Evolutionary conservation across 2,329 filamentous ascomycete species (phyloP).

Genomic region (Claviceps paspali): DNA sequence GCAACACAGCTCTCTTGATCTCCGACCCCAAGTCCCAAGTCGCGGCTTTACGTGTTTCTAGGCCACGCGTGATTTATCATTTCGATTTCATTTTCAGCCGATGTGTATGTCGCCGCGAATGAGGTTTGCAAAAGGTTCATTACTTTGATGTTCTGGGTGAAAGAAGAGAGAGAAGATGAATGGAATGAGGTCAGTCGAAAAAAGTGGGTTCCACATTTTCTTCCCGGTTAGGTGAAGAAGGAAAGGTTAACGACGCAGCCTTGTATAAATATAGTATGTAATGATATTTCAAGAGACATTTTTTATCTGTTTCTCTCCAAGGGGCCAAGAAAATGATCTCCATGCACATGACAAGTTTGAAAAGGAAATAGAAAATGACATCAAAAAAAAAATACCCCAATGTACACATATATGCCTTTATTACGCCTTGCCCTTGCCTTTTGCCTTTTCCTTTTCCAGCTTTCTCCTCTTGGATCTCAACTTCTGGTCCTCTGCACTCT

Average conservation of each 20-base stretch:
- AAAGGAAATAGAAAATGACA: not conserved
- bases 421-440: slow-evolving; percentile 20
- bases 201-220: not conserved
- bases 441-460: slow-evolving; percentile 52
- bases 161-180: not conserved
- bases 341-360: too few species aligned
- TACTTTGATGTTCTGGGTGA: not conserved
- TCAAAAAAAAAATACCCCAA: not conserved
- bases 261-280: too few species aligned
- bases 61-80: too few species aligned
- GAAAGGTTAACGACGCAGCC: too few species aligned
- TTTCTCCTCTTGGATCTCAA: slow-evolving; percentile 80
- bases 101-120: not conserved
- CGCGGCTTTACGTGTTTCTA: too few species aligned
- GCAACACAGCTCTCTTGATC: too few species aligned
- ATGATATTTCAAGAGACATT: too few species aligned
- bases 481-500: slow-evolving; percentile 77
- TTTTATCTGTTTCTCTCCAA: too few species aligned
- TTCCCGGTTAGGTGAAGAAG: too few species aligned
- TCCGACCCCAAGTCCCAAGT: too few species aligned
- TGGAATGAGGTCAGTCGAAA: not conserved
- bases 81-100: not conserved
- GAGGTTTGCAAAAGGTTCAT: not conserved
- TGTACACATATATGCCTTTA: not conserved
- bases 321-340: too few species aligned